Conservation (phyloP, 257 asterid species). For the Leonotis leonurus region DNA sequence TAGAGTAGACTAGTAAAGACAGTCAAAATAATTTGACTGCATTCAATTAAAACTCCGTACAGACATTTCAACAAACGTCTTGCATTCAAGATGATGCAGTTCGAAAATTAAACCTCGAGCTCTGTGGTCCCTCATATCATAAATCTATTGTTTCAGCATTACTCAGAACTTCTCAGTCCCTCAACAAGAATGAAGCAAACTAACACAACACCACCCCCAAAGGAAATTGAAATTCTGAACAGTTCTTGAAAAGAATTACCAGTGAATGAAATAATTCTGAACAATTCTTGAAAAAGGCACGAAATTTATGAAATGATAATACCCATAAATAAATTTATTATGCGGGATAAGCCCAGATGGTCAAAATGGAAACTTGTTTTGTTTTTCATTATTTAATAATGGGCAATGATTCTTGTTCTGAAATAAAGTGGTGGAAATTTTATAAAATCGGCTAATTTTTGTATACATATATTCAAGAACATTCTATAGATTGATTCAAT, state of each 20-base stretch:
- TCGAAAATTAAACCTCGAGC: too few species aligned
- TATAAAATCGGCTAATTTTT: too few species aligned
- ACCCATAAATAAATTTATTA: not conserved
- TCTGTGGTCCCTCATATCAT: too few species aligned
- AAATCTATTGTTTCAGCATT: not conserved
- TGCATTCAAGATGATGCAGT: not conserved
- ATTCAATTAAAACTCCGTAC: not conserved
- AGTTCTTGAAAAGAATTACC: not conserved
- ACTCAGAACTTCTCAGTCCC: not conserved
- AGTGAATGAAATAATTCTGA: not conserved
- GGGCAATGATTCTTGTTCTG: too few species aligned
- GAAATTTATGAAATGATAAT: too few species aligned
- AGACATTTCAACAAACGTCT: conserved; percentile 16
- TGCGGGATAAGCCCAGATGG: not conserved
- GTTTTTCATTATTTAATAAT: too few species aligned
- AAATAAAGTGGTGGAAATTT: too few species aligned
- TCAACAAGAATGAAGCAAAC: not conserved
- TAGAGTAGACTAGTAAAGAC: not conserved
- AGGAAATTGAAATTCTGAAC: not conserved
- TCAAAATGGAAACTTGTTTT: not conserved
- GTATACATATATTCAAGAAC: too few species aligned
- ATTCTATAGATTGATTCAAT: too few species aligned
- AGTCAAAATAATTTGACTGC: not conserved
- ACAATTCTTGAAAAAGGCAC: too few species aligned
- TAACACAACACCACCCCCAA: too few species aligned